Percentiles rank a stretch among this genome's conserved stretches.
Evolutionary conservation across 1,139 yeast species (phyloP).

Genomic region (Geotrichum aggregatum): DNA sequence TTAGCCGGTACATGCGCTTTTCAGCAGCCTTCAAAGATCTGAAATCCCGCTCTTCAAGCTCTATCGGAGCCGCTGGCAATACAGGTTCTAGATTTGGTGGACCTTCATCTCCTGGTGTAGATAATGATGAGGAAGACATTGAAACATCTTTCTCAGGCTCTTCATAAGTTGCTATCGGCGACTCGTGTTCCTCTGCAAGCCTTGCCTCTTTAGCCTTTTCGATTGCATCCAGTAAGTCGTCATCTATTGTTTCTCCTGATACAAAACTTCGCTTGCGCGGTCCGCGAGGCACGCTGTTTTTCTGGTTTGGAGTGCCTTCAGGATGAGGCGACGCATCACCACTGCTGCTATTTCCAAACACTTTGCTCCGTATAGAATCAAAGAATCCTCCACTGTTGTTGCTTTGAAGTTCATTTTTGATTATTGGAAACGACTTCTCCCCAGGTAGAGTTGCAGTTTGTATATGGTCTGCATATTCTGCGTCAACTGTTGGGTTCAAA

Average conservation of each 20-base stretch:
- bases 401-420: conserved; percentile 10
- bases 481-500: conserved; percentile 41
- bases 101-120: background rate
- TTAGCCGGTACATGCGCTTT: conserved; percentile 34
- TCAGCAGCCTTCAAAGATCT: conserved; percentile 32
- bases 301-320: background rate
- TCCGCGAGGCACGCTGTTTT: conserved; percentile 1
- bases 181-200: background rate
- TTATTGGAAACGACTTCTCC: conserved; percentile 28
- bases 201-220: background rate
- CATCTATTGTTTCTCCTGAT: background rate
- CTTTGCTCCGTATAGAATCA: conserved; percentile 4
- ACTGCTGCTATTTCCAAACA: conserved; percentile 3
- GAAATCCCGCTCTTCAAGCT: conserved; percentile 32
- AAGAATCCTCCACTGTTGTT: conserved; percentile 9
- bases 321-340: background rate
- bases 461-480: conserved; percentile 30
- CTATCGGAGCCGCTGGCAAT: conserved; percentile 19
- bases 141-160: background rate
- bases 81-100: background rate
- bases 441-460: conserved; percentile 33
- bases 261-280: background rate
- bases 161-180: background rate
- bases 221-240: background rate
- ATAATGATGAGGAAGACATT: background rate